Evolutionary conservation across 257 asterid genomes (phyloP).

Genomic region (Phtheirospermum japonicum): DNA sequence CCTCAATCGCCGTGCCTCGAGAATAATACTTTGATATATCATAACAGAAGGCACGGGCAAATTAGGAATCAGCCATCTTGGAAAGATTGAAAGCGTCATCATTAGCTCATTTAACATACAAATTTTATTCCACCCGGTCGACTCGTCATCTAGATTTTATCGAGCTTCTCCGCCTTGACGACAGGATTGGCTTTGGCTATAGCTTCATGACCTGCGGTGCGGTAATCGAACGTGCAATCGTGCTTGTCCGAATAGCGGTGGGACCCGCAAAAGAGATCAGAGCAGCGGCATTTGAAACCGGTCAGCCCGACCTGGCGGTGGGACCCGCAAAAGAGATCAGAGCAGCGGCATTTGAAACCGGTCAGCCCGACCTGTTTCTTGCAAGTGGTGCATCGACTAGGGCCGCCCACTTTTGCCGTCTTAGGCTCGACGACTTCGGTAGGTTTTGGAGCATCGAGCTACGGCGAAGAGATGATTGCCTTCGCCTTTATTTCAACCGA

Average conservation of each 20-base stretch:
- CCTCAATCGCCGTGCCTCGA: too few species aligned
- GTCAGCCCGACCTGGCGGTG: constrained; percentile 50
- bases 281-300: constrained; percentile 57
- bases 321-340: too few species aligned
- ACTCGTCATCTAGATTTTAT: constrained; percentile 54
- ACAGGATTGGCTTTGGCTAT: constrained; percentile 60
- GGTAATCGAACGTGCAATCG: constrained; percentile 53
- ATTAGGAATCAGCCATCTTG: too few species aligned
- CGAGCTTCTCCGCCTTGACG: constrained; percentile 58
- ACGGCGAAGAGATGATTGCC: constrained; percentile 9
- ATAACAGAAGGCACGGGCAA: too few species aligned
- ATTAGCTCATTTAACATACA: too few species aligned
- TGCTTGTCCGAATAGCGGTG: constrained; percentile 64
- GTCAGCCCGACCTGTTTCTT: constrained; percentile 45
- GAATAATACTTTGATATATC: too few species aligned
- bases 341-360: constrained; percentile 48
- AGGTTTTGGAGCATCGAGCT: constrained; percentile 8
- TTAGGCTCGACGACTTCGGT: too few species aligned
- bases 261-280: constrained; percentile 48
- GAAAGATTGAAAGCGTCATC: too few species aligned
- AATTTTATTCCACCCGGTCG: too few species aligned
- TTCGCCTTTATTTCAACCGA: constrained; percentile 24
- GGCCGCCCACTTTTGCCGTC: too few species aligned
- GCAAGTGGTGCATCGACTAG: constrained; percentile 28
- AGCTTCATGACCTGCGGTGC: constrained; percentile 48